Percentiles rank a stretch among this genome's conserved stretches.
These are phyloP conservation scores for Epichloe aotearoae DNA, from an alignment of 2,329 filamentous ascomycete species.

Conservation along the genomic window DNA sequence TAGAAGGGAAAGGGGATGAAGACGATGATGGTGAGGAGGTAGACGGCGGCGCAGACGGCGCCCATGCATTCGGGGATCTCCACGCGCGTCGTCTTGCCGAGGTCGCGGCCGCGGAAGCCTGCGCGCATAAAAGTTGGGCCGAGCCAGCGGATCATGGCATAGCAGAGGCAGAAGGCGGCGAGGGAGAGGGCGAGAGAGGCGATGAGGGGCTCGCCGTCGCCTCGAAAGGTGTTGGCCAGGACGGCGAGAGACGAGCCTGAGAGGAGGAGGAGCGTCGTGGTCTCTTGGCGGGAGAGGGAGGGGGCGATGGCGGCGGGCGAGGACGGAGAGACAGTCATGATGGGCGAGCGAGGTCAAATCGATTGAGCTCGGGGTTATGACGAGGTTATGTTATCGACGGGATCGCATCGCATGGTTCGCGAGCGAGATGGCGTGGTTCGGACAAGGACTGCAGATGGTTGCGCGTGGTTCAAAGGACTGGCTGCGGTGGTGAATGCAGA, in stretches of 20 bases:
- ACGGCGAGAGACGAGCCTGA: conserved; percentile 58
- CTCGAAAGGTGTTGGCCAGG: conserved; percentile 67
- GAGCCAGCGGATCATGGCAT: conserved; percentile 84
- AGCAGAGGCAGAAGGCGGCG: conserved; percentile 69
- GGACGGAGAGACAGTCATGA: not conserved
- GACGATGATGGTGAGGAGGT: conserved; percentile 73
- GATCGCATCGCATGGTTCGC: not conserved
- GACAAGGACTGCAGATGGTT: too few species aligned
- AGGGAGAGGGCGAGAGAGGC: conserved; percentile 79
- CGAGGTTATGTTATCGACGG: too few species aligned
- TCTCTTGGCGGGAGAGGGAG: conserved; percentile 38
- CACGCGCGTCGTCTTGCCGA: conserved; percentile 55
- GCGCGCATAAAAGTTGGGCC: conserved; percentile 78
- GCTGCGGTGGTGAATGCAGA: too few species aligned
- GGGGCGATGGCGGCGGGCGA: not conserved
- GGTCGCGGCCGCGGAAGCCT: conserved; percentile 78
- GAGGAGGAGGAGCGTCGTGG: conserved; percentile 45
- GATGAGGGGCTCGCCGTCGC: conserved; percentile 77
- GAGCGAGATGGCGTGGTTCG: too few species aligned
- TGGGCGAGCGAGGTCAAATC: not conserved
- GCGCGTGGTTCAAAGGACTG: too few species aligned
- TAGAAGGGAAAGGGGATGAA: conserved; percentile 98
- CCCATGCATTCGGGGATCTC: conserved; percentile 96
- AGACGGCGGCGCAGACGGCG: conserved; percentile 81
- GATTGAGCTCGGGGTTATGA: too few species aligned